These are phyloP conservation scores for Hsuehochloa calcarea DNA, from an alignment of 176 grass and related monocot genomes.

Conservation along the genomic window DNA sequence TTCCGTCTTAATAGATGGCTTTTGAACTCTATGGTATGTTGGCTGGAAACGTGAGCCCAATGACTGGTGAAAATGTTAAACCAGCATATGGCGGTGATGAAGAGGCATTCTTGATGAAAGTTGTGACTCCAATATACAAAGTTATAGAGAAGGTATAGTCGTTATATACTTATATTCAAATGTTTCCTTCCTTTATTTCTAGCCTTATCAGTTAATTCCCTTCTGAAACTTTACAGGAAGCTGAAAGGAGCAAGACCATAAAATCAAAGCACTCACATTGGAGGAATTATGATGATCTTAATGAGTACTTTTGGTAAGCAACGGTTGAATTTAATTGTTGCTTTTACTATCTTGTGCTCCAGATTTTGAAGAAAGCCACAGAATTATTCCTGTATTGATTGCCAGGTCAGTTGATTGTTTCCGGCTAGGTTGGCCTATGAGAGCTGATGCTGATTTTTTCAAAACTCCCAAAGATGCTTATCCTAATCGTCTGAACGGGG, in stretches of 20 bases:
- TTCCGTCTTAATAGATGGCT: constrained; percentile 69
- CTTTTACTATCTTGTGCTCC: constrained; percentile 1
- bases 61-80: constrained; percentile 91
- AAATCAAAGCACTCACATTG: constrained; percentile 96
- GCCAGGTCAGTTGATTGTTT: constrained; percentile 92
- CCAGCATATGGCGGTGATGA: constrained; percentile 87
- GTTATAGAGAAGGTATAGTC: constrained; percentile 69
- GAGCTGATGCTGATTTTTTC: constrained; percentile 94
- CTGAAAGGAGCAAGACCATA: constrained; percentile 69
- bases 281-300: constrained; percentile 99
- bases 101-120: constrained; percentile 84
- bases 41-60: constrained; percentile 80
- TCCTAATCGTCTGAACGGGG: constrained; percentile 41
- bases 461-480: constrained; percentile 42
- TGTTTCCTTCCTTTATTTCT: constrained; percentile 24
- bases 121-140: constrained; percentile 86
- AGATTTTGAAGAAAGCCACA: neutral
- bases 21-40: constrained; percentile 94
- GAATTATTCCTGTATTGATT: constrained; percentile 34
- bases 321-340: neutral
- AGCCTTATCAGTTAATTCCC: neutral
- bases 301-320: constrained; percentile 92
- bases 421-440: constrained; percentile 94
- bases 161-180: neutral
- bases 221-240: constrained; percentile 63